Base-by-base conservation (phyloP, 1,139 yeast genomes). In the Pneumocystis jirovecii region DNA sequence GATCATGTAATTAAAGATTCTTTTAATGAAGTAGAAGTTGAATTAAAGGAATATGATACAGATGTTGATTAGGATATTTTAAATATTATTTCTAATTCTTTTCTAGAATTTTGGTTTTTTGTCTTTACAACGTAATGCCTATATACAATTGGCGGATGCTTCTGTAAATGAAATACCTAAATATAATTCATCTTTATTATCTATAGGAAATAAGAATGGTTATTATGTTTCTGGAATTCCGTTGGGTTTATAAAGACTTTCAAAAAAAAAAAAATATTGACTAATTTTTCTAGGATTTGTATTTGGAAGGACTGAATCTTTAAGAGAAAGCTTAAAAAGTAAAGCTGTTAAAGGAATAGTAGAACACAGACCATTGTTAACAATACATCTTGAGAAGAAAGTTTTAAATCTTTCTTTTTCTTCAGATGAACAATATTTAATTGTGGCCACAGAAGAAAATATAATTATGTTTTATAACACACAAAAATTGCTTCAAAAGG, bases 351-450 rank as follows among this genome's bases (percentile, higher is more conserved):
- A 50, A 50, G 21, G 17, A 10, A 25, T 50, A 25, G 57, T 25
- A 21, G 57, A 50, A 50, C 57, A 50, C 7, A 50, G 6, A 21
- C 57, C 57, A 50, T 50, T 50, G 12, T 50, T 34, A 25, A 50
- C 21, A 50, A 50, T 50, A 50, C 34, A 50, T 50, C 17, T 50
- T 25, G 31, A 50, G 25, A 25, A 50, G 12, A 25, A 25, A 50
- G 25, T 66, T 39, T 59, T 66, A 17, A 65, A 62, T 40, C 10
- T 68, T 15, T 64, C 67, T 17, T 62, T 68, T 44, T 62, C 64
- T 39, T 35, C 65, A 2, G 66, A 65, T 61, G 70, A 65, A 19
- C 25, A 59, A 15, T 50, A 62, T 19, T 39, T 67, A 19, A 37
- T 66, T 21, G 61, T 66, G 19, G 62, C 61, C n/a, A 61, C 61